Base-by-base conservation (phyloP, 495 filamentous ascomycete genomes). In the Aspergillus kassunensis region DNA sequence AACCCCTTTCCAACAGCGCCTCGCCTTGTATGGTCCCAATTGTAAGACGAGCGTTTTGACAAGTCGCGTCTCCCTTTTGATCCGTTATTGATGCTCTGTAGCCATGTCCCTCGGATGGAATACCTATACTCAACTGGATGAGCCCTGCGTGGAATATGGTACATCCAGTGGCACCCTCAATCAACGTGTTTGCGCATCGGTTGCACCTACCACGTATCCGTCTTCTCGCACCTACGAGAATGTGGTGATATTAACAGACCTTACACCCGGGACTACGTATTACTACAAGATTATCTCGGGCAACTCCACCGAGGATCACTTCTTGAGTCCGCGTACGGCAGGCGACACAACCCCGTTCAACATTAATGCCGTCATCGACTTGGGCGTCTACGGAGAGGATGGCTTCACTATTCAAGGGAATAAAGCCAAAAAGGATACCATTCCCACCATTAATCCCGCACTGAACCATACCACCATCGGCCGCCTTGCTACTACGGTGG, bases 401-500 rank as follows among this genome's bases (percentile, higher is more conserved):
- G 80, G 80, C 15, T 85, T 66, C 65, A 85, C 81, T 2, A 72
- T 74, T 42, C 36, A 71, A 39, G 60, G 58, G 49, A 68, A 77
- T 49, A 62, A 69, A 51, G 63, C 65, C n/a, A 83, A 80, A 62
- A 66, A 72, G 24, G 78, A 81, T 53, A 70, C 64, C 2, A 80
- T 78, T 41, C 80, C 80, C 0, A 53, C 56, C 18, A 61, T 84
- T 33, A 60, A 77, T 18, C 81, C 81, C 3, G 73, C 73, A n/a
- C 68, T 83, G 5, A 82, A 84, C 65, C 80, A 84, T 62, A 80
- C 77, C 16, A 85, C 82, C 34, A 84, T 84, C 54, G 72, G 68
- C 18, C 75, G 74, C 18, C 71, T 85, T 0, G 80, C 79, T 1
- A 55, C 63, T 6, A 83, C 74, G 4, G 67, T 81, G 33, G 61